Conservation (phyloP, 768 basidiomycete species). For the Amanita muscaria region DNA sequence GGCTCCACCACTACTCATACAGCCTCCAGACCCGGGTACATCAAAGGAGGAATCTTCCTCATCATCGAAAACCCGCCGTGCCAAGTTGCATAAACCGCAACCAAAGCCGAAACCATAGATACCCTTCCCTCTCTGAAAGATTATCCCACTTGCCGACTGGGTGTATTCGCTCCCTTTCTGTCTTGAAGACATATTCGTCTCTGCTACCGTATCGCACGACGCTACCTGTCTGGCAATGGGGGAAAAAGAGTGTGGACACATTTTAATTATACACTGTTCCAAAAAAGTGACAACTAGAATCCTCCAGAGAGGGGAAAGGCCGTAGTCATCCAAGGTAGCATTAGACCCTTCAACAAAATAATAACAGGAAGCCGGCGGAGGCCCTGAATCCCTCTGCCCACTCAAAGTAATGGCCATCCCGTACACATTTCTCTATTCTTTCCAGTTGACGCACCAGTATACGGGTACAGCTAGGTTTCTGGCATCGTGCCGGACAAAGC, state of each 20-base stretch:
- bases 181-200: conserved; percentile 48
- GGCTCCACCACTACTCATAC: conserved; percentile 1
- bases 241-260: too few species aligned
- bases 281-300: not conserved
- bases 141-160: conserved; percentile 22
- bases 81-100: conserved; percentile 19
- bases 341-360: too few species aligned
- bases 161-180: conserved; percentile 43
- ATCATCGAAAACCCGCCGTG: conserved; percentile 13
- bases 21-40: not conserved
- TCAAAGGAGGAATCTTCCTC: conserved; percentile 2
- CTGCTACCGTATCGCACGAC: conserved; percentile 46
- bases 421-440: too few species aligned
- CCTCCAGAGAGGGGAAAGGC: not conserved
- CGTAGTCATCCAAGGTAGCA: too few species aligned
- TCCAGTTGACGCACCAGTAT: too few species aligned
- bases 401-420: too few species aligned
- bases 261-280: too few species aligned
- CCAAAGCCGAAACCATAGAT: conserved; percentile 9
- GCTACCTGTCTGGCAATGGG: conserved; percentile 34
- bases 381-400: not conserved
- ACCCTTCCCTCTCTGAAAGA: conserved; percentile 8
- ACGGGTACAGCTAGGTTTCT: too few species aligned
- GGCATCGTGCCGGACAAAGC: too few species aligned
- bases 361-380: conserved; percentile 1